A percentile compares a stretch with the other conserved stretches of the same genome.
These are phyloP conservation scores for Didymella segeticola DNA, from an alignment of 2,329 filamentous ascomycete species.

Conservation along the genomic window DNA sequence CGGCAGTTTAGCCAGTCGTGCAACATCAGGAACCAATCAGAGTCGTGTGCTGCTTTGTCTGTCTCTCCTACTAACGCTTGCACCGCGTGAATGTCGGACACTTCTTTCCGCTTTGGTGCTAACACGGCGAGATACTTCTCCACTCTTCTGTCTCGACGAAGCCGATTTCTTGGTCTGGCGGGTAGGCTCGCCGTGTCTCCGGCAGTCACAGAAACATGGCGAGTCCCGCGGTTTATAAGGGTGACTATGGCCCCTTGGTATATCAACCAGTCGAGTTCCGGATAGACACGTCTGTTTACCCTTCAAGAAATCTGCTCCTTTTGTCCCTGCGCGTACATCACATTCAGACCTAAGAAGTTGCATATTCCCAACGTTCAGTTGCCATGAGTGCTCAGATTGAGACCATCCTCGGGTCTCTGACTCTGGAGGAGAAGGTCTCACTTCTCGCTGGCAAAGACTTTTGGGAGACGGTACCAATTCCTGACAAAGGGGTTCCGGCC, in stretches of 20 bases:
- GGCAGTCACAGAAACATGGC: conserved; percentile 2
- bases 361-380: background rate
- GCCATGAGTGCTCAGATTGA: conserved; percentile 37
- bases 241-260: background rate
- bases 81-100: conserved; percentile 25
- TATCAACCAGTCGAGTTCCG: background rate
- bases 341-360: background rate
- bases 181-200: conserved; percentile 5
- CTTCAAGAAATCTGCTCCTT: background rate
- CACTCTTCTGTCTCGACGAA: conserved; percentile 12
- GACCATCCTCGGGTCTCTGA: conserved; percentile 39
- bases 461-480: conserved; percentile 70
- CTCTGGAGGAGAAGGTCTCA: conserved; percentile 46
- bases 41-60: background rate
- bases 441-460: conserved; percentile 60
- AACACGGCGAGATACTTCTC: conserved; percentile 21
- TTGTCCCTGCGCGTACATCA: background rate
- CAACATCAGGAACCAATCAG: background rate
- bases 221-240: conserved; percentile 5
- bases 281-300: background rate
- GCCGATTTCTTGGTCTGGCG: background rate
- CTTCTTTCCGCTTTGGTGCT: conserved; percentile 8
- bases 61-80: background rate
- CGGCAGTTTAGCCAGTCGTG: conserved; percentile 9
- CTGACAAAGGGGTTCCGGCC: conserved; percentile 65